These are phyloP conservation scores for Clonostachys rhizophaga DNA, from an alignment of 2,329 filamentous ascomycete species.

Conservation along the genomic window DNA sequence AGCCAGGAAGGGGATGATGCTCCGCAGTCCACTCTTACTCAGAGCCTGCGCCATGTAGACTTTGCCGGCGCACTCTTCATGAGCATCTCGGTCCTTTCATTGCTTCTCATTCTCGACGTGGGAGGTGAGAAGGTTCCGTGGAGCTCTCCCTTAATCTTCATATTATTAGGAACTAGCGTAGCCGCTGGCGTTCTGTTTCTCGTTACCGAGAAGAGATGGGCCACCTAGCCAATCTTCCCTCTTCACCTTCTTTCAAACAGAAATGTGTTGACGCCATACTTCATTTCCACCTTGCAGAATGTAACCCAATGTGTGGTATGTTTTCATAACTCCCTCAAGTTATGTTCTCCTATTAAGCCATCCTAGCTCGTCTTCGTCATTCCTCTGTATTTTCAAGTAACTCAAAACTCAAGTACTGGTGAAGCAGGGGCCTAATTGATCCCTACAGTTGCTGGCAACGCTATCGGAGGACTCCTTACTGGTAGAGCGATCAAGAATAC, in stretches of 20 bases:
- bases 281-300: constrained; percentile 69
- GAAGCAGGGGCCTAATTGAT: constrained; percentile 49
- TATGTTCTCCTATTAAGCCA: too few relatives aligned
- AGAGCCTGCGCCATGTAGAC: constrained; percentile 57
- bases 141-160: constrained; percentile 52
- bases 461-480: constrained; percentile 58
- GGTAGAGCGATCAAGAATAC: constrained; percentile 67
- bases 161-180: constrained; percentile 34
- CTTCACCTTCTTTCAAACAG: constrained; percentile 67
- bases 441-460: constrained; percentile 58
- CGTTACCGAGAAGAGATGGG: constrained; percentile 62
- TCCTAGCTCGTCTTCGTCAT: constrained; percentile 48
- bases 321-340: too few relatives aligned
- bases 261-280: constrained; percentile 61
- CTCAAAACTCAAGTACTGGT: constrained; percentile 59
- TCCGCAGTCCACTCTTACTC: constrained; percentile 41
- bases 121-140: constrained; percentile 68
- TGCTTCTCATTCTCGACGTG: constrained; percentile 65
- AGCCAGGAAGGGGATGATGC: constrained; percentile 26
- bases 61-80: constrained; percentile 68
- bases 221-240: constrained; percentile 69
- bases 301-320: constrained; percentile 42
- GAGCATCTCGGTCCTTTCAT: constrained; percentile 57
- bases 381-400: constrained; percentile 71
- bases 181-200: constrained; percentile 55